Percentiles rank a stretch among this genome's conserved stretches.
Evolutionary conservation across 805 yeast genomes (phyloP).

Genomic region (Yarrowia keelungensis): DNA sequence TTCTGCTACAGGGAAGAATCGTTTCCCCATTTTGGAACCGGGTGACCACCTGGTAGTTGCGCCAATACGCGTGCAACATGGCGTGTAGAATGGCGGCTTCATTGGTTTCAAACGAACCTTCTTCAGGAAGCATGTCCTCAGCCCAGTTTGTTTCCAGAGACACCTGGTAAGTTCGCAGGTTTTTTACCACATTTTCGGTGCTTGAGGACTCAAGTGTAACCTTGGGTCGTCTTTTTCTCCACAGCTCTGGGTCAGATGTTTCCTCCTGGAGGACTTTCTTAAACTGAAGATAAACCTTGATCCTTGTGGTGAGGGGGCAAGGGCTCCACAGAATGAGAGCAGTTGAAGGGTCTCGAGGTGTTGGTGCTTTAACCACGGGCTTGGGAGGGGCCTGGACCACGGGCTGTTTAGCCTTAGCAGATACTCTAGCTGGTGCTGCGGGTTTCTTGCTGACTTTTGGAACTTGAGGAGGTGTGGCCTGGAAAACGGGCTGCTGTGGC

Average conservation of each 20-base stretch:
- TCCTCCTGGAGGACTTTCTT: too few species aligned
- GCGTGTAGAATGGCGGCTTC: neutral
- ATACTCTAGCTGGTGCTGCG: neutral
- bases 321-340: neutral
- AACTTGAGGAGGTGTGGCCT: too few species aligned
- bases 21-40: neutral
- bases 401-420: neutral
- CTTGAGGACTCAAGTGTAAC: neutral
- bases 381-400: neutral
- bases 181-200: neutral
- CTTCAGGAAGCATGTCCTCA: neutral
- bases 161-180: neutral
- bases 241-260: too few species aligned
- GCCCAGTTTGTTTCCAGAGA: neutral
- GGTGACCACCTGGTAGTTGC: neutral
- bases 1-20: neutral
- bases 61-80: neutral
- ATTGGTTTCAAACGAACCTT: neutral
- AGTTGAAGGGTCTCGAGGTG: neutral
- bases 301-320: neutral
- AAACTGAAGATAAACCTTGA: neutral
- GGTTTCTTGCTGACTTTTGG: neutral
- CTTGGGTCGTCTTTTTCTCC: too few species aligned
- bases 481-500: neutral
- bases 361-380: neutral